phyloP scores from a whole-genome alignment of 2,329 filamentous ascomycete genomes.

The Hypomyces rosellus region DNA sequence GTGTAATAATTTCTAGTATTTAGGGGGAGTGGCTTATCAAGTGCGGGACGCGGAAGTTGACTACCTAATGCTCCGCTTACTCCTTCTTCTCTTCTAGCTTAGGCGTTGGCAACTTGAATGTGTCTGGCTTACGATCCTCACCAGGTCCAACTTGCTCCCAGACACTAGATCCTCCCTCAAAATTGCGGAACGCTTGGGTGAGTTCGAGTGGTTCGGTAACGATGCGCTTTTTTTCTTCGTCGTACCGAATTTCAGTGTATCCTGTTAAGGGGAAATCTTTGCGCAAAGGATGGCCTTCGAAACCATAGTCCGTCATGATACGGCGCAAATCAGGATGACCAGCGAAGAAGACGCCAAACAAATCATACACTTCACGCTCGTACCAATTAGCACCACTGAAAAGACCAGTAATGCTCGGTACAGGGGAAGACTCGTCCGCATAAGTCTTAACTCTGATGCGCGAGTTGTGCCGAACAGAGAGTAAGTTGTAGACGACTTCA shows the following conservation, averaged over 20 bases:
- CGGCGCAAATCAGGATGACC: conserved; percentile 91
- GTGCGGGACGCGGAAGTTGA: background rate
- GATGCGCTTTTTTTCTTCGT: conserved; percentile 99
- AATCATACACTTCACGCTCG: conserved; percentile 93
- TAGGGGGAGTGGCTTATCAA: too few species aligned
- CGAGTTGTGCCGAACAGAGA: conserved; percentile 92
- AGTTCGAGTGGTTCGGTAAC: conserved; percentile 96
- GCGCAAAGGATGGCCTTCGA: conserved; percentile 92
- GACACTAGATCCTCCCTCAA: conserved; percentile 76
- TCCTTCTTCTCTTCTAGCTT: conserved; percentile 91
- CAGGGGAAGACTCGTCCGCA: conserved; percentile 88
- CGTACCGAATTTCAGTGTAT: conserved; percentile 96
- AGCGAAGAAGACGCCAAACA: conserved; percentile 95
- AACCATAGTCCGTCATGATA: conserved; percentile 99
- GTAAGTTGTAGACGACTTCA: conserved; percentile 95
- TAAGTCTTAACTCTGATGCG: conserved; percentile 98
- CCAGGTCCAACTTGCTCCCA: conserved; percentile 65
- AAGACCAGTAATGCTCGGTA: conserved; percentile 78
- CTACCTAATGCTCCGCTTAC: conserved; percentile 10
- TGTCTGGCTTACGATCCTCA: conserved; percentile 71
- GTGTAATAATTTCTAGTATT: too few species aligned
- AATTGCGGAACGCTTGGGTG: conserved; percentile 97
- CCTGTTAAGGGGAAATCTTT: conserved; percentile 98
- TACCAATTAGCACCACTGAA: conserved; percentile 99
- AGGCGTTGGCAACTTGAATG: conserved; percentile 89